Conservation (phyloP, 208 protist species). For the Trypanosoma vivax region DNA sequence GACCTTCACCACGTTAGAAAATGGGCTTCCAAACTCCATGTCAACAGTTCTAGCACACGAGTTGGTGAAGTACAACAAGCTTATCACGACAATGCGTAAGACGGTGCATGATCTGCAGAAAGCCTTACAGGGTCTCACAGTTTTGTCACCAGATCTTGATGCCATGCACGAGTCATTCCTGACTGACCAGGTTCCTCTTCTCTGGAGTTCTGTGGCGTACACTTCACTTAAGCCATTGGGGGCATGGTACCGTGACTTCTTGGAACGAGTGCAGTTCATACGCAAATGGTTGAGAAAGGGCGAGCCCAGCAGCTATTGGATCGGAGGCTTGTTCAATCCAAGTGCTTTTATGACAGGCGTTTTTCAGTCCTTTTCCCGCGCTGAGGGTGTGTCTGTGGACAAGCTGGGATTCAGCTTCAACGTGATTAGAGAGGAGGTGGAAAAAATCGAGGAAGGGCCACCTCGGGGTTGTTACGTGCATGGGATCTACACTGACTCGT, state of each 20-base stretch:
- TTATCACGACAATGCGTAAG: constrained; percentile 85
- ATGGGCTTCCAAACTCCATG: constrained; percentile 93
- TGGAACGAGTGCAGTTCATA: constrained; percentile 91
- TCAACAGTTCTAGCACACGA: constrained; percentile 95
- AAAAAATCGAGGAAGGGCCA: constrained; percentile 58
- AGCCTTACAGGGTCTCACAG: constrained; percentile 94
- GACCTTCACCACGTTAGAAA: constrained; percentile 87
- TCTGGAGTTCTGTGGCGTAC: constrained; percentile 93
- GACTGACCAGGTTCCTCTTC: constrained; percentile 90
- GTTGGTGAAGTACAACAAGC: constrained; percentile 95
- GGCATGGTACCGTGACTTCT: constrained; percentile 95
- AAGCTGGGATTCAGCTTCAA: constrained; percentile 91
- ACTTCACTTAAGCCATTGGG: constrained; percentile 96
- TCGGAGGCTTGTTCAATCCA: constrained; percentile 97
- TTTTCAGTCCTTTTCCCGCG: constrained; percentile 93
- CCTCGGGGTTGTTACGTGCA: constrained; percentile 94
- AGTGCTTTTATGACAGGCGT: constrained; percentile 98
- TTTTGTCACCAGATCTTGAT: constrained; percentile 95
- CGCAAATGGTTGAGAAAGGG: constrained; percentile 91
- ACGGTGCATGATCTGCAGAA: constrained; percentile 91
- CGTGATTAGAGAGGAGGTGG: constrained; percentile 52
- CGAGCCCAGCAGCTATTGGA: constrained; percentile 91
- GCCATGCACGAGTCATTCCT: constrained; percentile 94
- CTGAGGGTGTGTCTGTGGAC: constrained; percentile 95
- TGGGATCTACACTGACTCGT: constrained; percentile 96